Base-by-base conservation (phyloP, 202 grass and related monocot species). In the Panicum hallii region DNA sequence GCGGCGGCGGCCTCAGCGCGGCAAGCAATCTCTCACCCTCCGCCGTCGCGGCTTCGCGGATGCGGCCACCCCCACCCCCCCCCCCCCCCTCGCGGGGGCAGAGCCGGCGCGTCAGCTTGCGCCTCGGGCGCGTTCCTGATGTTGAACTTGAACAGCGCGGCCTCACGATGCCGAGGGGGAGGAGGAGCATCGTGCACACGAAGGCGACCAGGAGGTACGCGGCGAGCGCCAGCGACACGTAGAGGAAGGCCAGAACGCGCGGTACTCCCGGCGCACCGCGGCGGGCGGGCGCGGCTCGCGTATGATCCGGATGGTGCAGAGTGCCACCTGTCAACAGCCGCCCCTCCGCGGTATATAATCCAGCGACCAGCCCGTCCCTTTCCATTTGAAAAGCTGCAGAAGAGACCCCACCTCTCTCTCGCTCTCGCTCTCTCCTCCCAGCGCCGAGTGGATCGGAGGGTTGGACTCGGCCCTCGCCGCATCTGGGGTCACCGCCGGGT, bases 161-260 rank as follows among this genome's bases (percentile, higher is more conserved):
- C 23, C 26, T 63, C 4, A 95, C 77, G 12, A 95, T 62, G 52
- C 36, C 48, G 50, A 95, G 46, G 6, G 90, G 90, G 12, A 92
- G 69, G 32, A 89, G 79, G 14, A 95, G 48, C 61, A 92, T 72
- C 13, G 81, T 15, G 45, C 90, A 13, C 32, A 95, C 82, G 69
- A 87, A 92, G 64, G 70, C 1, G 48, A 84, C 61, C 72, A 95
- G 80, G 45, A 95, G 90, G 83, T 79, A 92, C 0, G 78, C 85
- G 46, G 93, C 90, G 69, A 92, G 92, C 1, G 67, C 87, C 34
- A 90, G 77, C 30, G 89, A 88, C 69, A 85, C 84, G 75, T 92
- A 95, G 14, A 97, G 87, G 46, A 97, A 91, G 30, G 66, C 70
- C 83, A 93, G 84, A 97, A 91, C 28, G 85, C 20, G 80, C 43